Base-by-base conservation (phyloP, 306 rosid genomes). In the Fagus sylvatica region DNA sequence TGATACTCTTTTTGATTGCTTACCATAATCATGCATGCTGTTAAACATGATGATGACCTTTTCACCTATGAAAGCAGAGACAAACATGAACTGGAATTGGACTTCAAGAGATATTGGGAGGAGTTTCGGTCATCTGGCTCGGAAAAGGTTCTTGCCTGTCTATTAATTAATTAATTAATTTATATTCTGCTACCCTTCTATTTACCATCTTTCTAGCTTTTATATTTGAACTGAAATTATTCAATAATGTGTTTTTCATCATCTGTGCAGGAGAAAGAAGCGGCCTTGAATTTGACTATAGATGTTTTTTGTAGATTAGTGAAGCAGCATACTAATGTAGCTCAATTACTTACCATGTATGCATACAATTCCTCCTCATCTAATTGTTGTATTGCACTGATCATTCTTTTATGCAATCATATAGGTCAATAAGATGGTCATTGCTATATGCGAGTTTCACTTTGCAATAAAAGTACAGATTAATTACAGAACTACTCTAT, bases 221-320 rank as follows among this genome's bases (percentile, higher is more conserved):
- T 76, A 43, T 48, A 73, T 33, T 73, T 4, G 32, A 73, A 55
- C 69, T 3, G 15, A 69, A 3, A 72, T 30, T 10, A 46, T 61
- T 75, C 75, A 41, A 71, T 88, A 76, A 80, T 83, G 74, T 5
- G 33, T 49, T 74, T 54, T 74, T 81, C 46, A 17, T 77, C 75
- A 46, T 72, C 68, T 68, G 65, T 90, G 94, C 97, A 96, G 99
- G 99, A 96, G 85, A 93, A 96, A 85, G 99, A 96, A 87, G 94
- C 85, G 83, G 98, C 99, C 86, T 88, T 96, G 94, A 91, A 89
- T 86, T 79, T 87, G 75, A 90, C 97, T 76, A 88, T 96, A 80
- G 98, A 96, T 80, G 90, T 89, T 66, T 96, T 96, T 88, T 96
- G 99, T 91, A 93, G 97, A 96, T 89, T 96, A 91, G 99, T 91